Evolutionary conservation across 768 basidiomycete species (phyloP).

Genomic region (Mycena albidolilacea): DNA sequence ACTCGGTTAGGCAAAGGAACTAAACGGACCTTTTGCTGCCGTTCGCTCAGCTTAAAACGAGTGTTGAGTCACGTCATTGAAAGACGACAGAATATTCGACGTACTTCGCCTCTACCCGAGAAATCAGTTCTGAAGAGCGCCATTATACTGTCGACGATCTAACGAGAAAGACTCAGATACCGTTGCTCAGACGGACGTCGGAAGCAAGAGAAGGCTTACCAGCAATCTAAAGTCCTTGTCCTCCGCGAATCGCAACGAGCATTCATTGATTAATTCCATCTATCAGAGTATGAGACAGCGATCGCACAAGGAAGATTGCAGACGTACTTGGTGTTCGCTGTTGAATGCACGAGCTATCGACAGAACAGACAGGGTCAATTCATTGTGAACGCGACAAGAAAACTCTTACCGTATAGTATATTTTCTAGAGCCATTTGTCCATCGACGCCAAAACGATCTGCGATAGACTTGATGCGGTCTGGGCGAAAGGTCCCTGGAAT

Average conservation of each 20-base stretch:
- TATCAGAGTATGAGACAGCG: slow-evolving; percentile 45
- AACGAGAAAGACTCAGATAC: slow-evolving; percentile 15
- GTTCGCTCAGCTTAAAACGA: slow-evolving; percentile 91
- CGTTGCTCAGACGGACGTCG: not conserved
- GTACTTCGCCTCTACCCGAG: slow-evolving; percentile 87
- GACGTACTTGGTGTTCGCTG: slow-evolving; percentile 89
- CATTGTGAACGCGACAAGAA: not conserved
- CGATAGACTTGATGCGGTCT: slow-evolving; percentile 91
- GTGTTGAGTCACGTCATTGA: slow-evolving; percentile 79
- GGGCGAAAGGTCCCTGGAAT: slow-evolving; percentile 88
- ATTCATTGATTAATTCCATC: slow-evolving; percentile 95
- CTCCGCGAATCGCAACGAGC: slow-evolving; percentile 89
- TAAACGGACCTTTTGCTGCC: slow-evolving; percentile 86
- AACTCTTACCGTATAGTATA: slow-evolving; percentile 82
- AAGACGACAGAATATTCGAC: slow-evolving; percentile 84
- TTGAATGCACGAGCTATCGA: slow-evolving; percentile 87
- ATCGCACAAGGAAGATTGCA: not conserved
- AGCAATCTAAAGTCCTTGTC: slow-evolving; percentile 87
- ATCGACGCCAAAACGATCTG: slow-evolving; percentile 95
- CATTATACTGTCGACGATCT: slow-evolving; percentile 98
- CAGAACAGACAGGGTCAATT: slow-evolving; percentile 25
- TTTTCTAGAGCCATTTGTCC: slow-evolving; percentile 90
- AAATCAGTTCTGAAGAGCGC: slow-evolving; percentile 96
- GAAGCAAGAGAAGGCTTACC: slow-evolving; percentile 52
- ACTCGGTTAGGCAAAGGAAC: not conserved